Conservation (phyloP, 2,329 filamentous ascomycete genomes). For the Fusarium udum region DNA sequence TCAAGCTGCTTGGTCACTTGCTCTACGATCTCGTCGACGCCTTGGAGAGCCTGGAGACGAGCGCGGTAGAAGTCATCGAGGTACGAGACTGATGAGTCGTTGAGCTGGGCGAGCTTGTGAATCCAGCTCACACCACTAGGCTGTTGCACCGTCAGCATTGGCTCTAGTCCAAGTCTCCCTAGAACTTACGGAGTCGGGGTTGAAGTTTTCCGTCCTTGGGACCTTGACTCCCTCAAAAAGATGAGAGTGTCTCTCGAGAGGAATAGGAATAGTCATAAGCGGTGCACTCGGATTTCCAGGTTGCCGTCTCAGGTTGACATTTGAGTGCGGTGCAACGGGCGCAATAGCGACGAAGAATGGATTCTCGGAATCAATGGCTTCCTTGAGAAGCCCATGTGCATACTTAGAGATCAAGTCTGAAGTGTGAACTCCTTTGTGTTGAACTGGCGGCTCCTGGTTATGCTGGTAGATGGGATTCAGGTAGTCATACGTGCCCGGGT, state of each 20-base stretch:
- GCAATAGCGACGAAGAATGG: conserved; percentile 76
- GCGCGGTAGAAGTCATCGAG: conserved; percentile 62
- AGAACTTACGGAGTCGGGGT: conserved; percentile 63
- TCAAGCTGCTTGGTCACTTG: conserved; percentile 56
- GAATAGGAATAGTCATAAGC: conserved; percentile 55
- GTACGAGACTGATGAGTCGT: conserved; percentile 53
- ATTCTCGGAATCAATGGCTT: conserved; percentile 61
- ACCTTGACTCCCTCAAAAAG: conserved; percentile 69
- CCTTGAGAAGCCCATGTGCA: conserved; percentile 67
- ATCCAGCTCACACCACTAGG: conserved; percentile 58
- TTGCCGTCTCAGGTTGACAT: conserved; percentile 47
- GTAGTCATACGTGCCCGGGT: conserved; percentile 53
- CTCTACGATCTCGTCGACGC: conserved; percentile 65
- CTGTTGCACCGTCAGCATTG: conserved; percentile 12
- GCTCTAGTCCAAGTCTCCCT: background rate
- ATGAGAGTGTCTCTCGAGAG: conserved; percentile 68
- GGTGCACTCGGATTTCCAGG: background rate
- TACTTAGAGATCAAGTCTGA: conserved; percentile 69
- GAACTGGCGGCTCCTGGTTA: conserved; percentile 48
- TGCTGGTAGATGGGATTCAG: conserved; percentile 61
- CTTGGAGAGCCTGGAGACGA: conserved; percentile 62
- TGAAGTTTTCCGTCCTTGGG: conserved; percentile 72
- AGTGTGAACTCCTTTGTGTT: conserved; percentile 48
- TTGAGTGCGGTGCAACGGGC: conserved; percentile 73
- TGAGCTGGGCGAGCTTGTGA: conserved; percentile 52